Base-by-base conservation (phyloP, 1,284 basidiomycete genomes). In the Anthracocystis setariae region DNA sequence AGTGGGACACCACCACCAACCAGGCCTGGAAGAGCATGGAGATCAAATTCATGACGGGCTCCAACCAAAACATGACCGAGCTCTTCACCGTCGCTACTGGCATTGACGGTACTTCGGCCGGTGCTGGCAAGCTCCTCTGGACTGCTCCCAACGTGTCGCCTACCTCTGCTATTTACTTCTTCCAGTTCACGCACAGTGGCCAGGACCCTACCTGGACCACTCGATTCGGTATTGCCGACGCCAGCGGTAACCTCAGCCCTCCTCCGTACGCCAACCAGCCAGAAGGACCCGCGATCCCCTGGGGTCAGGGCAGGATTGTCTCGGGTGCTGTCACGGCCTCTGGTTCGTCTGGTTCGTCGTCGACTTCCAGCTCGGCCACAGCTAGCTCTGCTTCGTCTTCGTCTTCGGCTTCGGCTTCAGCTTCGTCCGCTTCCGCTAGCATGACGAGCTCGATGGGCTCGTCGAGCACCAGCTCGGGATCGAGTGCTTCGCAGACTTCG, bases 61-160 rank as follows among this genome's bases (percentile, higher is more conserved):
- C 86, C 74, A 93, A 93, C 84, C 82, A 86, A 35, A 73, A 85
- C 46, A 93, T 93, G 91, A 82, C 88, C 48, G 87, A 87, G 74
- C 77, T 92, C 56, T 88, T 73, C 89, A 89, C 88, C 62, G 87
- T 90, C 51, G 86, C 87, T 8, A 89, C 85, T 4, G 81, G 86
- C 9, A 81, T 87, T n/a, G 87, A 88, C 57, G 91, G 89, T n/a
- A 89, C 88, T 59, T 70, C 85, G 27, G 71, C 77, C 37, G 57
- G 62, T 23, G 82, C 84, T 35, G 84, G 81, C 15, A 83, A 83
- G 5, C 89, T 86, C 79, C 81, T 83, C 32, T 91, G 86, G 79
- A 79, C 86, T n/a, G 93, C 92, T 82, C 92, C 91, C 8, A 77
- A 90, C 86, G 91, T 93, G 21, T 84, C 84, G n/a, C 88, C 89